A percentile compares a stretch with the other conserved stretches of the same genome.
These are phyloP conservation scores for Cryptosporidium sp. DNA, from an alignment of 169 alveolate species.

Conservation along the genomic window DNA sequence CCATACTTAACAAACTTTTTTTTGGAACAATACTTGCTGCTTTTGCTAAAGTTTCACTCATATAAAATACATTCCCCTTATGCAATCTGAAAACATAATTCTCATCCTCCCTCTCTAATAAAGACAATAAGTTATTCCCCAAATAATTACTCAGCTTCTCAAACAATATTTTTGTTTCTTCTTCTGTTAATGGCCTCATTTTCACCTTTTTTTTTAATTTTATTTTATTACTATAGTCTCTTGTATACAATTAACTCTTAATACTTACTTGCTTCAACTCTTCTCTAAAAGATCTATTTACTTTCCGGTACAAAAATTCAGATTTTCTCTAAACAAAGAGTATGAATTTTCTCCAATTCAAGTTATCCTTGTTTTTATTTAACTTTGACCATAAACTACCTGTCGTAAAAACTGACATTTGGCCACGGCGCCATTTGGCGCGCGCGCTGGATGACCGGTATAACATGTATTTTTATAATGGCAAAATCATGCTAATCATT, in stretches of 20 bases:
- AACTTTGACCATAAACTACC: neutral
- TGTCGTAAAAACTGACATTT: conserved; percentile 28
- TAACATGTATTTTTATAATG: neutral
- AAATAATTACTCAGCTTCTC: conserved; percentile 86
- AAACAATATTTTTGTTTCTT: conserved; percentile 88
- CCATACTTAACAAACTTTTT: conserved; percentile 87
- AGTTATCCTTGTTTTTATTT: neutral
- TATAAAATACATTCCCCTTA: conserved; percentile 86
- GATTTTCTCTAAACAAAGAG: neutral
- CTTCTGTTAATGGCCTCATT: conserved; percentile 92
- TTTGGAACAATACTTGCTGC: conserved; percentile 85
- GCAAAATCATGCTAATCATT: neutral
- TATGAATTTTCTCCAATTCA: neutral
- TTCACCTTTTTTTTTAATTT: neutral
- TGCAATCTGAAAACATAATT: conserved; percentile 89
- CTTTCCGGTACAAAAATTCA: neutral
- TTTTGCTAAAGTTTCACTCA: conserved; percentile 84
- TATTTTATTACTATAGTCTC: neutral
- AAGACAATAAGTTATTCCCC: conserved; percentile 86
- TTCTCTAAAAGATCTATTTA: neutral
- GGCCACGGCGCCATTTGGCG: neutral
- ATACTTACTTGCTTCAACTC: neutral
- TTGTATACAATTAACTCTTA: neutral
- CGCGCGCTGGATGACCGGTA: neutral
- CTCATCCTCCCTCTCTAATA: conserved; percentile 88